Evolutionary conservation across 768 basidiomycete species (phyloP).

Genomic region (Suillus alpinus): DNA sequence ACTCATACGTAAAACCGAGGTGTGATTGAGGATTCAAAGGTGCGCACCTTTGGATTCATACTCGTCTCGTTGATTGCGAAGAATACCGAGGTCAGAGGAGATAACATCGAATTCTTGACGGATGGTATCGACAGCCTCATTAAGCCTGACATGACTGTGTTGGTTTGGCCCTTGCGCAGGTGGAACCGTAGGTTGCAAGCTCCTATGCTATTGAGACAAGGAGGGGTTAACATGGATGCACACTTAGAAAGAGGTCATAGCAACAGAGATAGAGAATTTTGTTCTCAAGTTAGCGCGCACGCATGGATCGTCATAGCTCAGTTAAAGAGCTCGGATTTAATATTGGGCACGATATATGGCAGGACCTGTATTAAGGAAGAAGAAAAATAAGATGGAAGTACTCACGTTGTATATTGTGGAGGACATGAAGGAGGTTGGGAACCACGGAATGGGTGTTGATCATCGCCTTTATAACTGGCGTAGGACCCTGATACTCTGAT

Average conservation of each 20-base stretch:
- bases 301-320: neutral
- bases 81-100: constrained; percentile 58
- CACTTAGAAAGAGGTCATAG: neutral
- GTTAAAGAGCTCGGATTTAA: neutral
- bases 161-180: constrained; percentile 40
- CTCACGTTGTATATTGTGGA: constrained; percentile 39
- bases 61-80: constrained; percentile 82
- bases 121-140: constrained; percentile 79
- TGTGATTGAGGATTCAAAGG: neutral
- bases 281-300: constrained; percentile 11
- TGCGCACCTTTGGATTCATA: constrained; percentile 82
- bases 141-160: constrained; percentile 48
- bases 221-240: constrained; percentile 16
- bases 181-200: constrained; percentile 51
- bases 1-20: constrained; percentile 4
- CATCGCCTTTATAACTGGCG: constrained; percentile 38
- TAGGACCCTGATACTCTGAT: constrained; percentile 32
- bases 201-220: constrained; percentile 41
- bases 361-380: neutral
- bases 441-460: constrained; percentile 36
- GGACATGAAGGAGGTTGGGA: constrained; percentile 37
- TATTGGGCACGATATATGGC: neutral
- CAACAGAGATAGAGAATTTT: constrained; percentile 22
- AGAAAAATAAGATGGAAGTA: constrained; percentile 8
- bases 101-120: constrained; percentile 82